Evolutionary conservation across 768 basidiomycete genomes (phyloP), one percentile per base, ranked within the genome.

Genomic region (Sutorius australiensis): DNA sequence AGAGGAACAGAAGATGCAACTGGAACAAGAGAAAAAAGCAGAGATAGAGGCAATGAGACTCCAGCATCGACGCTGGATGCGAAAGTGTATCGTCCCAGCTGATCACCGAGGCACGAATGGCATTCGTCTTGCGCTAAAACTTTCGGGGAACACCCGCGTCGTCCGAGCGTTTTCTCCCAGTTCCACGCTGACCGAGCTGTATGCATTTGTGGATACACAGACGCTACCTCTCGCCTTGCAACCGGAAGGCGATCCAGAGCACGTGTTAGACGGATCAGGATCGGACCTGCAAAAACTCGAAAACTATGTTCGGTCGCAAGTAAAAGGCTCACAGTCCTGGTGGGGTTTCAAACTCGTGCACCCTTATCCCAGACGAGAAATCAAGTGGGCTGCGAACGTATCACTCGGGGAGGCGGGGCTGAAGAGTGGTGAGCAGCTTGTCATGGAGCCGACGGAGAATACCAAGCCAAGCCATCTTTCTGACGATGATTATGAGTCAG

Each of bases 301-400:
- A 49, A 50, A 61, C 17, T 64, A 67, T 9, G 65, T 75, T 27
- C 72, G 70, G 48, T 60, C 59, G 19, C 66, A 72, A 42, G 48
- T 27, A 28, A 40, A 47, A 21, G 37, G 48, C 6, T 39, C 71
- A 10, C 70, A 75, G 9, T 71, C 70, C 27, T 90, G 84, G 77
- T 92, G 87, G 84, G 83, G 81, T 8, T 94, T 95, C 75, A 77
- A 74, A 54, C 72, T 95, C 28, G 73, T 73, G 34, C 77, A 79
- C 2, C 78, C 88, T 10, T 94, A 89, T 61, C 92, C 92, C 5
- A 73, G 87, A 48, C 72, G 71, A 39, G 82, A 82, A 67, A 77
- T 89, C 48, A 73, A 73, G 12, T 89, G 84, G 77, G 51, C 58
- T 39, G 34, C 66, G 0, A 68, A 65, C 24, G 54, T 61, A 19